These are phyloP conservation scores for Suhomyces bribrorum DNA, from an alignment of 1,139 yeast genomes.

Conservation along the genomic window DNA sequence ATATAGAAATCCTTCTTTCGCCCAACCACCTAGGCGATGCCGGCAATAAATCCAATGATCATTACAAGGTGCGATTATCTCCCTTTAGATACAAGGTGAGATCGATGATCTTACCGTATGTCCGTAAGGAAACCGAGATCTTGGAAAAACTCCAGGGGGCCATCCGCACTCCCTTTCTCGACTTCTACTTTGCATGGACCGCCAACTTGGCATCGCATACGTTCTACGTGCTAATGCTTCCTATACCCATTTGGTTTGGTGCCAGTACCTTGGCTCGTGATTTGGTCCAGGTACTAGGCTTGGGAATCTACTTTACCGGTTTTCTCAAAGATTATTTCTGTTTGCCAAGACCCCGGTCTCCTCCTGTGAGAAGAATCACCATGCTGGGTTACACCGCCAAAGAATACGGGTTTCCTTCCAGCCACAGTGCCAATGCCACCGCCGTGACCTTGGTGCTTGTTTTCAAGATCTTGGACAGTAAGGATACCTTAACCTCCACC, in stretches of 20 bases:
- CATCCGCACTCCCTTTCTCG: constrained; percentile 55
- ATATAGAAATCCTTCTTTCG: constrained; percentile 17
- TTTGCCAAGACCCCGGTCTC: constrained; percentile 88
- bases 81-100: constrained; percentile 62
- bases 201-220: constrained; percentile 94
- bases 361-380: constrained; percentile 88
- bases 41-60: constrained; percentile 68
- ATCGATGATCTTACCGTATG: constrained; percentile 53
- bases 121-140: constrained; percentile 67
- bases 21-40: constrained; percentile 49
- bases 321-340: constrained; percentile 81
- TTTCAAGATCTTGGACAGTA: constrained; percentile 21
- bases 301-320: constrained; percentile 83
- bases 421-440: constrained; percentile 92
- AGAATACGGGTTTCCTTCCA: constrained; percentile 94
- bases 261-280: constrained; percentile 60
- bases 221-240: constrained; percentile 85
- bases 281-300: constrained; percentile 73
- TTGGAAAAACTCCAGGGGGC: constrained; percentile 58
- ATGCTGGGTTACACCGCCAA: constrained; percentile 85
- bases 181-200: constrained; percentile 80
- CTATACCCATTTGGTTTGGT: constrained; percentile 87
- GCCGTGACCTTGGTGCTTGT: constrained; percentile 62
- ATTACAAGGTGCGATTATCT: constrained; percentile 61
- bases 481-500: constrained; percentile 12